Evolutionary conservation across 768 basidiomycete species (phyloP).

Genomic region (Hebeloma cylindrosporum): DNA sequence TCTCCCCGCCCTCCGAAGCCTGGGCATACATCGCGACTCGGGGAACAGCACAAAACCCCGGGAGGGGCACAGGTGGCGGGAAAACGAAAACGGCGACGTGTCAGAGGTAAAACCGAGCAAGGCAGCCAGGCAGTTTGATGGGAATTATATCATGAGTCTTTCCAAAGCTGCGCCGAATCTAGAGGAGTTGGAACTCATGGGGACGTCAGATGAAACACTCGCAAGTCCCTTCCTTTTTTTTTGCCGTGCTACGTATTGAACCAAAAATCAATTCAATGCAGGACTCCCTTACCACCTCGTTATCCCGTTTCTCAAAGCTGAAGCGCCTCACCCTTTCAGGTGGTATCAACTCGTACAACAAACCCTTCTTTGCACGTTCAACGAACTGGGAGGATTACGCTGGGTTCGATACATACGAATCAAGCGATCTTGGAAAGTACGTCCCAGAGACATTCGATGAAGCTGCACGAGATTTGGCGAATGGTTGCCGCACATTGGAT

Average conservation of each 20-base stretch:
- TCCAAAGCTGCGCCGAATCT: constrained; percentile 1
- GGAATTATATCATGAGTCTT: background rate
- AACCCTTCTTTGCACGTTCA: no score
- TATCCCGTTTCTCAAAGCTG: background rate
- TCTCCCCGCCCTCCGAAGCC: constrained; percentile 1
- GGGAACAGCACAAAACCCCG: background rate
- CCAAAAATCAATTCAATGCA: background rate
- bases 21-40: constrained; percentile 1
- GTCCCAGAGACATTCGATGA: no score
- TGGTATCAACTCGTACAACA: no score
- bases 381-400: no score
- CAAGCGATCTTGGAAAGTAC: no score
- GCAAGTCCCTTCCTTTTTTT: background rate
- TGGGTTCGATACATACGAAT: no score
- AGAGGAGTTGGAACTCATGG: constrained; percentile 3
- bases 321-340: background rate
- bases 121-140: background rate
- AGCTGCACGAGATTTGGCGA: no score
- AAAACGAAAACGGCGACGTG: background rate
- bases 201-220: background rate
- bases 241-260: background rate
- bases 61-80: background rate
- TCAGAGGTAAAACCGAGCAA: no score
- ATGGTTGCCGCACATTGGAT: no score
- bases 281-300: background rate